Base-by-base conservation (phyloP, 805 yeast species). In the Myxozyma geophila region DNA sequence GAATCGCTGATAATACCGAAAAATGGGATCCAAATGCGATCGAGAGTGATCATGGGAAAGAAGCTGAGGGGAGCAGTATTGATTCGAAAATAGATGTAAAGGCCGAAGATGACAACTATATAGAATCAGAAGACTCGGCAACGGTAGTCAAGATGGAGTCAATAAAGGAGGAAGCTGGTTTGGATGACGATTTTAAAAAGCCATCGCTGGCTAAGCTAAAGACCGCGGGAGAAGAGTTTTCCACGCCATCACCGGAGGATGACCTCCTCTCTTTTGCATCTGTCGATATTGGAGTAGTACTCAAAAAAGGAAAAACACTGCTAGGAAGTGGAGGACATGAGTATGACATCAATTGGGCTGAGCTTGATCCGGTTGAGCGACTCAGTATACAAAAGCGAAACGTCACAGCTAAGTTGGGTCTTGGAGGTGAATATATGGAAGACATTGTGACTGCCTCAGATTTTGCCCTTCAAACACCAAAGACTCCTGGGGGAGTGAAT, bases 21-120 rank as follows among this genome's bases (percentile, higher is more conserved):
- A 71, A 80, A 37, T 95, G 98, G 98, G 91, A 90, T 72, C 98
- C 98, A 0, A 89, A 88, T 70, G 69, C 73, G 8, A 44, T 41
- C 46, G 66, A 47, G 23, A 10, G 15, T 10, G 33, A 12, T 7
- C 13, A 23, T 6, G 54, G 49, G 40, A 55, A 55, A 48, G 47
- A 41, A 13, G 60, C n/a, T n/a, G n/a, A 57, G 23, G 15, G 9
- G 10, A 15, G 12, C 39, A 37, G 12, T 17, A 6, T 9, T 13
- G 7, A 2, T 13, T 12, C 17, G 13, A 36, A 36, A 17, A 36
- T 17, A 35, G 23, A 17, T 8, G 19, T 52, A 52, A 28, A 53
- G 36, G 7, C 57, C 4, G 48, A 53, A 23, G 40, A 19, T 13
- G 48, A 40, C 12, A 10, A 12, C 6, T 5, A 41, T 12, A 28